Evolutionary conservation across 495 filamentous ascomycete species (phyloP), one percentile per base, ranked within the genome.

Genomic region (Podospora pseudoanserina): DNA sequence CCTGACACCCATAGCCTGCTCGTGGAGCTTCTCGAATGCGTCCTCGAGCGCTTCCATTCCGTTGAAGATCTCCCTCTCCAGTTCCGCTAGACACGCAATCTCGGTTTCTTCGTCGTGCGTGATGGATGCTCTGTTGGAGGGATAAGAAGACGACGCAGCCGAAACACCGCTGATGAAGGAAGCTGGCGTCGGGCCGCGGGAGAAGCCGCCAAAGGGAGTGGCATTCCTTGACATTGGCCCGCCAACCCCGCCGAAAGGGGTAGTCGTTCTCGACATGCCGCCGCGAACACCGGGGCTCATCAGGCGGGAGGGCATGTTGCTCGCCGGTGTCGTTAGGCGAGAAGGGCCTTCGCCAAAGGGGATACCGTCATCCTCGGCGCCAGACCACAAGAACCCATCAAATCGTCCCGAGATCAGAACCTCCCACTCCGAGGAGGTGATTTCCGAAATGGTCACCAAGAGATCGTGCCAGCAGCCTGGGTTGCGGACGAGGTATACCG

Each of bases 11-110:
- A 98, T 92, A 18, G 96, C 93, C 73, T 89, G 90, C 72, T 84
- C 83, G 73, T 99, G 96, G 34, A 99, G 86, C 58, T 88, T 90
- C 80, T 98, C 96, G 70, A 99, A 97, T 3, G 95, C 93, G 75
- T 97, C 91, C 78, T 98, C 96, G 39, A 99, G 86, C 16, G 90
- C 88, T 78, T 98, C 95, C 91, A 99, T 97, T 57, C 92, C 90
- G 30, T 86, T 86, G 80, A 91, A 97, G 70, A 99, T 96, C 71
- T 97, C 93, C 5, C 92, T 88, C 74, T 99, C 95, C 54, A 99
- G 86, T 76, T 97, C 92, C 1, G 92, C 94, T 11, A 98, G 81
- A 13, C 91, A 87, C 0, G 91, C 89, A 66, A 98, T 94, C 75
- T 99, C 95, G 58, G 91, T 91, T 72, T 99, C 95, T 79, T 99